Evolutionary conservation across 306 rosid species (phyloP), one percentile per base, ranked within the genome.

Genomic region (Cucumis melo): DNA sequence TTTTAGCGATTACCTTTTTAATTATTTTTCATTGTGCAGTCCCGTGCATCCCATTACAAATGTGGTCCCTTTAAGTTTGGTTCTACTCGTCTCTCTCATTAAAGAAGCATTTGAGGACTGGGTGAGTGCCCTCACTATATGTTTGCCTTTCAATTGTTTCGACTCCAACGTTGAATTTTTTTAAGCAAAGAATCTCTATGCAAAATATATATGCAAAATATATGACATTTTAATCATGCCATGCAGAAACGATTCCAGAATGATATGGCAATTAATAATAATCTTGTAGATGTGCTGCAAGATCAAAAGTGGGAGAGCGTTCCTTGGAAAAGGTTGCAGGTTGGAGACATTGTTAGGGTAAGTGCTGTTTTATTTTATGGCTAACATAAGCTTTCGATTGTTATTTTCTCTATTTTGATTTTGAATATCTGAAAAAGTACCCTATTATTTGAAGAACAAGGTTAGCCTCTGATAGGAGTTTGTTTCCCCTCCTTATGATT

Each of bases 101-200:
- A 93, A 93, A 85, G 98, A 93, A 85, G 98, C 98, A 78, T 93
- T 88, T 82, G 98, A 93, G 86, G 96, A 93, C 80, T 93, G 93
- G 95, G 98, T 93, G 82, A 91, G 96, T 82, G 48, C 62, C 58
- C 54, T 68, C 1, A 63, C 34, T 80, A 77, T 79, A 55, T 78
- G 46, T 23, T 81, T 74, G 23, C 76, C 75, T 64, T 60, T 59
- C 58, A 75, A 57, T 70, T 29, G 21, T 23, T 71, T 78, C 34
- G 19, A 67, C 59, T 63, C 53, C 56, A 75, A 76, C 19, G 17
- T 74, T 46, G 38, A 71, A 68, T 51, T 15, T 39, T 60, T 13
- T 39, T 57, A 27, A 36, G 7, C 42, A 57, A 6, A 20, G 21
- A 58, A 21, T 41, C 53, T 66, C 53, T 39, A 66, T 39, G 32